These are phyloP conservation scores for Gossypium longicalyx DNA, from an alignment of 345 rosid genomes.

Conservation along the genomic window DNA sequence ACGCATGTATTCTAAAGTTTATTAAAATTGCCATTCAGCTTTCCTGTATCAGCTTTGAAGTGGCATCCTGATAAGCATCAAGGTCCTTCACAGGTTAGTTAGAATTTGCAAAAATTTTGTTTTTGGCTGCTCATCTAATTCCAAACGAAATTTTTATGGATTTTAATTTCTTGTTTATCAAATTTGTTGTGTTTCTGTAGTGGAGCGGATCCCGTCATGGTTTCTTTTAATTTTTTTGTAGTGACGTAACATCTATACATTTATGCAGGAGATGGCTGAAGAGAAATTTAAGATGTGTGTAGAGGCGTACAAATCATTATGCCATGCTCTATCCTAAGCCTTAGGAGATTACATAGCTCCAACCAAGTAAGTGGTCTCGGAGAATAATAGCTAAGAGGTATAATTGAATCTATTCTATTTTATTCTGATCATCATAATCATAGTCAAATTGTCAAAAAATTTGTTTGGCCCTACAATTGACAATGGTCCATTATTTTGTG, in stretches of 20 bases:
- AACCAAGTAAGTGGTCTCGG: background rate
- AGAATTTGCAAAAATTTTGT: background rate
- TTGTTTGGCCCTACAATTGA: too few relatives aligned
- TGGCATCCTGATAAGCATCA: conserved; percentile 97
- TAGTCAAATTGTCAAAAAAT: too few relatives aligned
- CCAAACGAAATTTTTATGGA: background rate
- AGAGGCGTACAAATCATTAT: conserved; percentile 69
- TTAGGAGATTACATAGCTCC: background rate
- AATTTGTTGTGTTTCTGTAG: background rate
- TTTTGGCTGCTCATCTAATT: background rate
- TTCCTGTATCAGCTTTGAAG: conserved; percentile 63
- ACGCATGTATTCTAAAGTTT: background rate
- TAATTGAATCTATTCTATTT: background rate
- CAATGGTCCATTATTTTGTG: too few relatives aligned
- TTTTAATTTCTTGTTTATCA: background rate
- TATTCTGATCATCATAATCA: too few relatives aligned
- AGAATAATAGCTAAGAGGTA: background rate
- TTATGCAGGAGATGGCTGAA: conserved; percentile 59
- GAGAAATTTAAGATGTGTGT: conserved; percentile 86
- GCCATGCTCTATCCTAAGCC: conserved; percentile 42
- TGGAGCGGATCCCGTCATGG: background rate
- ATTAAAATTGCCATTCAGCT: conserved; percentile 41
- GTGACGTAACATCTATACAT: background rate
- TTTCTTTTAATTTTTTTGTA: background rate
- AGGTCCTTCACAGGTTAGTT: conserved; percentile 60